Evolutionary conservation across 805 yeast species (phyloP), one percentile per base, ranked within the genome.

Genomic region (Saturnispora silvae): DNA sequence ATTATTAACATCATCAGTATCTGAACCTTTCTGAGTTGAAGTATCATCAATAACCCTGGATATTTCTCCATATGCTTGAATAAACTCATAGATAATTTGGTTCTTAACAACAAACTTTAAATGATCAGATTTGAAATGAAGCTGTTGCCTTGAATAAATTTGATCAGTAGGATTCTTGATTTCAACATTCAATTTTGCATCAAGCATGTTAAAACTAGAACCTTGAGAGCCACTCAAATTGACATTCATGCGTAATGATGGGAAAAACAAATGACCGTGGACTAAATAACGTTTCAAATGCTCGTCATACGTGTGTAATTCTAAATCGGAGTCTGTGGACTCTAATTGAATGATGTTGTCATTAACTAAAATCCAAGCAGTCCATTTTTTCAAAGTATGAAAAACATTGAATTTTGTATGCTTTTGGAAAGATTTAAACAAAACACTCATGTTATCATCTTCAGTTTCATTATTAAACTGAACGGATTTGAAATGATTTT

Each of bases 81-180:
- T 38, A 10, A 52, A 6, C 35, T 54, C 54, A 19, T 44, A 45
- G 1, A 51, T 26, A 20, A 45, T 61, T 7, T 61, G 59, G 0
- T 84, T 75, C 36, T 75, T 72, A 25, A 80, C 50, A 41, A 76
- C 71, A 3, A 78, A 45, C 29, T 86, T 64, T 35, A 74, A 72
- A 47, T 70, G 69, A 4, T 72, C 67, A 3, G 83, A 75, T 36
- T 68, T 75, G 1, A 80, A 51, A 42, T 76, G 78, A 3, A 79
- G 56, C 1, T 73, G 63, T 40, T 68, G 72, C 2, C 60, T 48
- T 2, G 46, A 32, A 14, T 49, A 41, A 1, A 45, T 48, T 0
- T 44, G 45, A 4, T 52, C 58, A 6, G 50, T 62, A 2, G 63
- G 54, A 28, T 72, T 67, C n/a, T 57, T 43, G 11, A 75, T 46